A percentile compares a stretch with the other conserved stretches of the same genome.
phyloP scores from a whole-genome alignment of 1,284 basidiomycete species.

The Meripilus lineatus region DNA sequence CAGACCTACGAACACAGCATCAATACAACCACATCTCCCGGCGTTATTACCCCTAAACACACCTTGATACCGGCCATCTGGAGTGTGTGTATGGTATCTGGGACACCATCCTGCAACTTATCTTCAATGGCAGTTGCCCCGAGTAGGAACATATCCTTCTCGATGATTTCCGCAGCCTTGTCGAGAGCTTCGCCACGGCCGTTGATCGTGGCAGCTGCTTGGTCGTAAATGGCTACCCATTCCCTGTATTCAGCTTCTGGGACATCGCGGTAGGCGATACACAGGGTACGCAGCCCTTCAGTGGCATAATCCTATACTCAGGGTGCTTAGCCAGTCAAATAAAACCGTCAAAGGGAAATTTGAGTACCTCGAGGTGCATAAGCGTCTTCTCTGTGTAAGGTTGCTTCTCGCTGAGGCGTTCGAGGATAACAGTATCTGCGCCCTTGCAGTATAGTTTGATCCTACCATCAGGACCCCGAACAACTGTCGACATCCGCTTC shows the following conservation, averaged over 20 bases:
- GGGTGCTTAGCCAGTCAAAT: conserved; percentile 9
- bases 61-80: conserved; percentile 98
- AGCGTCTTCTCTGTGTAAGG: conserved; percentile 85
- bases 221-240: conserved; percentile 86
- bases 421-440: conserved; percentile 95
- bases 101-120: conserved; percentile 97
- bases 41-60: conserved; percentile 9
- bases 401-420: conserved; percentile 80
- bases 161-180: conserved; percentile 92
- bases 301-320: conserved; percentile 85
- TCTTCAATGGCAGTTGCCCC: conserved; percentile 99
- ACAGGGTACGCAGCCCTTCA: conserved; percentile 95
- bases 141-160: conserved; percentile 88
- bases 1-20: conserved; percentile 83
- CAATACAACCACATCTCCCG: no score
- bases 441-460: conserved; percentile 98
- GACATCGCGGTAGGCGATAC: conserved; percentile 91
- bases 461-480: conserved; percentile 84
- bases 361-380: conserved; percentile 81
- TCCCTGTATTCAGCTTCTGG: conserved; percentile 86
- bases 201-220: conserved; percentile 90
- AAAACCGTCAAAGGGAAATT: neutral
- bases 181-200: conserved; percentile 93
- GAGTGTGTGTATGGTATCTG: conserved; percentile 95
- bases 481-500: conserved; percentile 96